Evolutionary conservation across 1,139 yeast genomes (phyloP).

Genomic region (Suhomyces panamericanus): DNA sequence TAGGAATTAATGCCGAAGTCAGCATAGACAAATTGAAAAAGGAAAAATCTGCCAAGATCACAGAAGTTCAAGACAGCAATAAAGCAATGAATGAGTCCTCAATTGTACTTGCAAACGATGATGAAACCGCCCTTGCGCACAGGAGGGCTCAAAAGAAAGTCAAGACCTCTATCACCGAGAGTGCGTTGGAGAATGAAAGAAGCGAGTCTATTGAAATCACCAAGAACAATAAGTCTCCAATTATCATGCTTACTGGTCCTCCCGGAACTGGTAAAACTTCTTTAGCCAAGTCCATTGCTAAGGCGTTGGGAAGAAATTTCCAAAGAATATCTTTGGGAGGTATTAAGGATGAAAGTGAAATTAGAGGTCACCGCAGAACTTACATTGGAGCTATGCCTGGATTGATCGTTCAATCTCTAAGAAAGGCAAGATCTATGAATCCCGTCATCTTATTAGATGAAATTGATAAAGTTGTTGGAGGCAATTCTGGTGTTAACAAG

Average conservation of each 20-base stretch:
- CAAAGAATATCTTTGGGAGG: constrained; percentile 90
- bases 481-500: constrained; percentile 47
- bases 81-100: constrained; percentile 11
- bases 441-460: constrained; percentile 91
- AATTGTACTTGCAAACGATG: constrained; percentile 40
- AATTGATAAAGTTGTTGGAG: constrained; percentile 78
- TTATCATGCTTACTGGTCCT: constrained; percentile 84
- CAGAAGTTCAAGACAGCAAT: constrained; percentile 7
- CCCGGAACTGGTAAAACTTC: constrained; percentile 97
- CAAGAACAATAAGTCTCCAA: constrained; percentile 60
- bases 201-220: constrained; percentile 30
- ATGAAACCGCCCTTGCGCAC: constrained; percentile 33
- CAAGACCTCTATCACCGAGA: constrained; percentile 22
- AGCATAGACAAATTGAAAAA: constrained; percentile 19
- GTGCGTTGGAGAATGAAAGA: constrained; percentile 12
- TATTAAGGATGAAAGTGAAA: constrained; percentile 84
- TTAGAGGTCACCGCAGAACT: constrained; percentile 89
- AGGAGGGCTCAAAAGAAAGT: constrained; percentile 31
- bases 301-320: constrained; percentile 74
- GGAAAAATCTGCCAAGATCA: constrained; percentile 10
- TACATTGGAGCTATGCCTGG: constrained; percentile 97
- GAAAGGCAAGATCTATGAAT: constrained; percentile 78
- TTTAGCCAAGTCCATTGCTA: constrained; percentile 81
- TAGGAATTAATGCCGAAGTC: constrained; percentile 43
- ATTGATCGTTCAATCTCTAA: constrained; percentile 70